Evolutionary conservation across 768 basidiomycete species (phyloP), one percentile per base, ranked within the genome.

Genomic region (Leccinum obscurum): DNA sequence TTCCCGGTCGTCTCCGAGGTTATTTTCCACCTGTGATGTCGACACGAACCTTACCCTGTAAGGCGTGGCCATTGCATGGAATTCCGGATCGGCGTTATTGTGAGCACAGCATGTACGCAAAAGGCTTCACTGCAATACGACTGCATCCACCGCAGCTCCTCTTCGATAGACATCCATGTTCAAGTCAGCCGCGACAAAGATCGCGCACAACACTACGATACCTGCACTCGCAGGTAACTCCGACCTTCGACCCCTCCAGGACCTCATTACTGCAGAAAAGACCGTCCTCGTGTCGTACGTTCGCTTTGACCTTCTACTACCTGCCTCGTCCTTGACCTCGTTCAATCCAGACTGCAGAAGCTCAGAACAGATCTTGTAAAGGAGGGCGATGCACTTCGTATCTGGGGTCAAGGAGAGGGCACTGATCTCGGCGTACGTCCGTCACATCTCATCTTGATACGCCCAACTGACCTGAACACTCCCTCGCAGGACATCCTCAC

Each of bases 201-300:
- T 96, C 72, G 94, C 94, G 2, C 94, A 96, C 74, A 94, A 93
- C 69, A 87, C 92, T 1, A 89, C 91, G 4, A 77, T 95, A 6
- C 89, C 93, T 48, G 79, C 85, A 0, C 74, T 92, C 10, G 77
- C 79, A 17, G 83, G 83, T 1, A 94, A 93, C 71, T 85, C 87
- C 66, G 94, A 95, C 71, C 75, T 95, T 4, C 77, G 88, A 28
- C 85, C 87, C 0, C 77, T 97, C 8, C 94, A 97, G 70, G 93
- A 95, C 68, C 80, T 96, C 63, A 98, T 98, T 58, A 88, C 85
- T 2, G 84, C 90, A 1, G 94, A 97, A 76, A 98, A 98, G 77
- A 77, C 82, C 7, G 86, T 95, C 8, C 78, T 95, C 32, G 76
- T 80, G 52, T 83, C 89, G 92, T 93, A 66, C 67, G 87, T 79